phyloP scores from a whole-genome alignment of 257 asterid genomes.

The Solanum chilense region DNA sequence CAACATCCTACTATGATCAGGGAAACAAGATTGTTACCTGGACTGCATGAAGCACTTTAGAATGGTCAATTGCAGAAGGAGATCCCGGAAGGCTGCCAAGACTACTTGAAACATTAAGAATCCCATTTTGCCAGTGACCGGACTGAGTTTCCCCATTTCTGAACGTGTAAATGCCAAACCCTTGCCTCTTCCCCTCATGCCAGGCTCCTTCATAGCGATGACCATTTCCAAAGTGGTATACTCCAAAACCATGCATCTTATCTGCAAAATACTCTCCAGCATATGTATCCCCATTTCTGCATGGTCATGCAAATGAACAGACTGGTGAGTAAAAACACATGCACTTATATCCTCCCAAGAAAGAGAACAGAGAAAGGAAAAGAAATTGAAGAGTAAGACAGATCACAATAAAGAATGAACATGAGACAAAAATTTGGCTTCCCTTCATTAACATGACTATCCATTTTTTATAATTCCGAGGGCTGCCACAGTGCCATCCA shows the following conservation, averaged over 20 bases:
- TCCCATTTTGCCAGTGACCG: slow-evolving; percentile 72
- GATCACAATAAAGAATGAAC: background rate
- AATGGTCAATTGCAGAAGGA: slow-evolving; percentile 13
- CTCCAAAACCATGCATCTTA: slow-evolving; percentile 75
- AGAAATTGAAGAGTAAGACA: background rate
- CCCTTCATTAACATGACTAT: background rate
- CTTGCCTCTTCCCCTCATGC: slow-evolving; percentile 85
- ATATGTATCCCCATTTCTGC: slow-evolving; percentile 70
- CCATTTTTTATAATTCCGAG: background rate
- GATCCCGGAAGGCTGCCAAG: slow-evolving; percentile 7
- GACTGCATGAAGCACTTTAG: slow-evolving; percentile 51
- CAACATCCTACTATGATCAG: background rate
- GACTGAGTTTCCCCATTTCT: slow-evolving; percentile 51
- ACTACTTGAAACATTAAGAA: slow-evolving; percentile 21
- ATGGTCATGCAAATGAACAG: background rate
- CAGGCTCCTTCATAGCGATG: slow-evolving; percentile 80
- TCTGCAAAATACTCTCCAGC: slow-evolving; percentile 77
- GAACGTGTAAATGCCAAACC: slow-evolving; percentile 60
- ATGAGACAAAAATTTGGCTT: background rate
- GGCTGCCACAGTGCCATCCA: too few relatives aligned
- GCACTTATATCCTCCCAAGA: background rate
- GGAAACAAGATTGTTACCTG: slow-evolving; percentile 32
- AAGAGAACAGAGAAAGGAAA: background rate
- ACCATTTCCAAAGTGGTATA: slow-evolving; percentile 57
- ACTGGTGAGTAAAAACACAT: background rate